Evolutionary conservation across 345 rosid species (phyloP).

Genomic region (Gossypium herbaceum): DNA sequence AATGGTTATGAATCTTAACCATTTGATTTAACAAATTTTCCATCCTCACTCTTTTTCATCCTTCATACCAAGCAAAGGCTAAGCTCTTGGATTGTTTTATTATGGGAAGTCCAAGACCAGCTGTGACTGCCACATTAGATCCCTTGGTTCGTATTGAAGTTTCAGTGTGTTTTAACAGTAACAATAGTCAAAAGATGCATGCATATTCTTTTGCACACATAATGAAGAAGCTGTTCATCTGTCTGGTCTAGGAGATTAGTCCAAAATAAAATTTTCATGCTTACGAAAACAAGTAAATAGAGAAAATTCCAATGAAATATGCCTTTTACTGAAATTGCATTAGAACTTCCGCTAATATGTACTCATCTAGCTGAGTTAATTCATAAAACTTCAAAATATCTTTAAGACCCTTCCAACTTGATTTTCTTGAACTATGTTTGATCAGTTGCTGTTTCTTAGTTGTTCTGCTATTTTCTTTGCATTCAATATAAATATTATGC

Average conservation of each 20-base stretch:
- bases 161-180: background rate
- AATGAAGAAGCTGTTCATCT: background rate
- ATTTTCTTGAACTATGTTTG: slow-evolving; percentile 1
- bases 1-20: no score
- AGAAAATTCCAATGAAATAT: background rate
- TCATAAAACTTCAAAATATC: background rate
- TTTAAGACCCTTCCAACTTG: background rate
- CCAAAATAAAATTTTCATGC: background rate
- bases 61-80: background rate
- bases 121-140: background rate
- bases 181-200: background rate
- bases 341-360: background rate
- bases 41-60: no score
- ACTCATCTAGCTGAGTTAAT: background rate
- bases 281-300: background rate
- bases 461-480: background rate
- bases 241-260: background rate
- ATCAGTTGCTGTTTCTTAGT: background rate
- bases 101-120: background rate
- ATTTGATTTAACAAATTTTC: no score
- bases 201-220: background rate
- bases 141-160: background rate
- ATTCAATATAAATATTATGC: background rate
- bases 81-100: background rate
- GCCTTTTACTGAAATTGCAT: background rate